These are phyloP conservation scores for Podila epicladia DNA, from an alignment of 192 early-diverging fungal genomes.

Conservation along the genomic window DNA sequence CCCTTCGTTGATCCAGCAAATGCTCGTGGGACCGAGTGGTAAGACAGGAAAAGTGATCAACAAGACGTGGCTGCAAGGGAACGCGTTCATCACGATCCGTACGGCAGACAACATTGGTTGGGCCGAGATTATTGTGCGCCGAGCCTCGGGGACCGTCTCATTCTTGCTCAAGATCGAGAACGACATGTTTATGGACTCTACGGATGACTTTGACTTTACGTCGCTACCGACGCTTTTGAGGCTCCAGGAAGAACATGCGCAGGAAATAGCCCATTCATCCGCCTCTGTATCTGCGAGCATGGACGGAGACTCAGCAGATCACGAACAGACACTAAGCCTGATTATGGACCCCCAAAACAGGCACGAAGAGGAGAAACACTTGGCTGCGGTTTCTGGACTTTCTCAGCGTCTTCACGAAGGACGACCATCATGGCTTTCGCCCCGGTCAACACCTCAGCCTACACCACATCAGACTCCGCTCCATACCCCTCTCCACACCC, in stretches of 20 bases:
- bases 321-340: constrained; percentile 5
- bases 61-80: constrained; percentile 88
- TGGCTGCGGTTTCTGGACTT: constrained; percentile 19
- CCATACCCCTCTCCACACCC: constrained; percentile 39
- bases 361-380: constrained; percentile 14
- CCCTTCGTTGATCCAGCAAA: constrained; percentile 59
- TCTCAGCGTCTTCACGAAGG: constrained; percentile 28
- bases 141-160: constrained; percentile 81
- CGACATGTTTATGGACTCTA: constrained; percentile 54
- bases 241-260: constrained; percentile 40
- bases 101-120: constrained; percentile 73
- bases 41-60: constrained; percentile 61
- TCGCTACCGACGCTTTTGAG: constrained; percentile 64
- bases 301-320: constrained; percentile 14
- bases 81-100: constrained; percentile 82
- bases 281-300: neutral
- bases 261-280: constrained; percentile 4
- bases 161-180: constrained; percentile 79
- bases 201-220: constrained; percentile 56
- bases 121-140: constrained; percentile 85
- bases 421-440: constrained; percentile 36
- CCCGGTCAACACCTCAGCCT: constrained; percentile 27
- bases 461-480: constrained; percentile 37
- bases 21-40: constrained; percentile 56
- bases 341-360: constrained; percentile 1